Conservation (phyloP, 768 basidiomycete genomes). For the Udeniomyces megalosporus region DNA sequence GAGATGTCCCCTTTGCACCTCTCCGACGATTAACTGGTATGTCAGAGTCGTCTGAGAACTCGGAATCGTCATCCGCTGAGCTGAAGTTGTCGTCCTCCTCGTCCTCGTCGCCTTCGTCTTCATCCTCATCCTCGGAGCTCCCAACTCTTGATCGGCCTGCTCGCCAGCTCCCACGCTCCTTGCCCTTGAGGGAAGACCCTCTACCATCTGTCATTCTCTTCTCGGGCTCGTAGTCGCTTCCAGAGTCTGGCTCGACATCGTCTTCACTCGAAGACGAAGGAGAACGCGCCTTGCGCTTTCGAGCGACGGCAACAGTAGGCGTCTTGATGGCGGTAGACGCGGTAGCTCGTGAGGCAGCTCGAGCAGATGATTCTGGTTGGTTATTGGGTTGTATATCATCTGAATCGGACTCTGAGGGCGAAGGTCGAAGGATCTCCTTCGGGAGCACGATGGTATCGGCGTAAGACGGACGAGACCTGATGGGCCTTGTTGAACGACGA, state of each 20-base stretch:
- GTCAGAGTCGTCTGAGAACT: background rate
- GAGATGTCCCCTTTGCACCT: background rate
- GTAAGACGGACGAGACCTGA: too few relatives aligned
- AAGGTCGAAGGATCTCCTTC: too few relatives aligned
- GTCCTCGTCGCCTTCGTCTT: background rate
- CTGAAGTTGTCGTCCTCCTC: background rate
- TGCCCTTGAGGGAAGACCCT: background rate
- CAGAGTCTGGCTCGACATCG: background rate
- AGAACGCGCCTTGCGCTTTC: too few relatives aligned
- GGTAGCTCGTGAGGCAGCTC: too few relatives aligned
- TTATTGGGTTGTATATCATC: too few relatives aligned
- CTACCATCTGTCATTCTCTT: background rate
- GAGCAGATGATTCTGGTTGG: too few relatives aligned
- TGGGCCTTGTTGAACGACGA: too few relatives aligned
- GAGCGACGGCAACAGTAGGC: too few relatives aligned
- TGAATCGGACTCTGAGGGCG: too few relatives aligned
- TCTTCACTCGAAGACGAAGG: too few relatives aligned
- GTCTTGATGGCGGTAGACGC: too few relatives aligned
- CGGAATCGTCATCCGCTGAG: background rate
- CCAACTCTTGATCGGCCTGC: background rate
- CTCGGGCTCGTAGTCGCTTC: background rate
- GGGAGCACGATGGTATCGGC: too few relatives aligned
- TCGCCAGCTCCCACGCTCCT: background rate
- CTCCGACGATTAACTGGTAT: background rate
- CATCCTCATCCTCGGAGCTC: background rate